Evolutionary conservation across 371 early-diverging fungal genomes (phyloP).

Genomic region (Mucor racemosus): DNA sequence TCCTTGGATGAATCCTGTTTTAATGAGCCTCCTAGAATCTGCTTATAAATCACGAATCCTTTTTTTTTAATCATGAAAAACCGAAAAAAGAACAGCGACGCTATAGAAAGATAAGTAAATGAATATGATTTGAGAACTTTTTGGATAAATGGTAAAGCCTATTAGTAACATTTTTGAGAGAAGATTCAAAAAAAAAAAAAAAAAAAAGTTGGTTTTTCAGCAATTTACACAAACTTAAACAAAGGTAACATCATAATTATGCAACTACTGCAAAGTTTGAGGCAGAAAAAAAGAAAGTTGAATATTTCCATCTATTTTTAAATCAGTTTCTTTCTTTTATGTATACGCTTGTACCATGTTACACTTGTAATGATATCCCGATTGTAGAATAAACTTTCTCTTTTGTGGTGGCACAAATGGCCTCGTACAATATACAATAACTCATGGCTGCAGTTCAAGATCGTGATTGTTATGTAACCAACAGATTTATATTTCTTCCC

Average conservation of each 20-base stretch:
- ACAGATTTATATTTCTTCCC: no score
- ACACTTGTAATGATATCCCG: neutral
- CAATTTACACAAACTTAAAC: neutral
- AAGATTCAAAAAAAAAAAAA: neutral
- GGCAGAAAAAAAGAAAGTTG: neutral
- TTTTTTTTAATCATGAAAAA: no score
- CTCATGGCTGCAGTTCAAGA: neutral
- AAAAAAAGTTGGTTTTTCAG: neutral
- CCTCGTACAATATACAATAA: neutral
- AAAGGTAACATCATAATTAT: neutral
- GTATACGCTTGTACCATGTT: neutral
- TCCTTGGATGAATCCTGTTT: no score
- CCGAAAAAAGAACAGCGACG: no score
- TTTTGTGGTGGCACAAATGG: neutral
- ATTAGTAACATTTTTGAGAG: neutral
- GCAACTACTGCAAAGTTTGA: neutral
- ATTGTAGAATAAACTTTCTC: neutral
- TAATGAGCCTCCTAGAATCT: no score
- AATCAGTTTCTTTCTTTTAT: neutral
- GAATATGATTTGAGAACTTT: no score
- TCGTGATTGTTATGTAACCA: no score
- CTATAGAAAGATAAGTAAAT: no score
- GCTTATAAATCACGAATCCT: no score
- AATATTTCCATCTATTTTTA: neutral
- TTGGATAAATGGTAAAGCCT: no score